These are phyloP conservation scores for Micractinium conductrix DNA, from an alignment of 139 green algal genomes.

Conservation along the genomic window DNA sequence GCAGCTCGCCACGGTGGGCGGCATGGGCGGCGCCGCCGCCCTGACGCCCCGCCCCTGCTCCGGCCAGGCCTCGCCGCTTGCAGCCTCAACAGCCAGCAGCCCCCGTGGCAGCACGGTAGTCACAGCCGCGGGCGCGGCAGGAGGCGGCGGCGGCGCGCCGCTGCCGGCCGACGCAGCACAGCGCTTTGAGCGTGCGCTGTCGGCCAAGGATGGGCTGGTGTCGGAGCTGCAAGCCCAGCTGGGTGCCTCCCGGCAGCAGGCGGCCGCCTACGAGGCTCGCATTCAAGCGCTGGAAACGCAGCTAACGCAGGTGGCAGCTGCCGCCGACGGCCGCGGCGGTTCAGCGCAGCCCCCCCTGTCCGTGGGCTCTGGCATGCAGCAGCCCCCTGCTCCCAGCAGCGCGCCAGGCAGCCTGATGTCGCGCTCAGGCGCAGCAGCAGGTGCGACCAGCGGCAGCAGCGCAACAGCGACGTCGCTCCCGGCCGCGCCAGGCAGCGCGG, in stretches of 20 bases:
- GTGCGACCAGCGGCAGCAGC: background rate
- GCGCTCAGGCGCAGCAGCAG: background rate
- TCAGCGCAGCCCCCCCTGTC: background rate
- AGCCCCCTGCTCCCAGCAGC: background rate
- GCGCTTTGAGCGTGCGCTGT: constrained; percentile 58
- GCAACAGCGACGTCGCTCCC: background rate
- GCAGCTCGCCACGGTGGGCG: background rate
- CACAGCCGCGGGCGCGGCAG: background rate
- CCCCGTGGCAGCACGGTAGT: too few species aligned
- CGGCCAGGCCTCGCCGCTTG: background rate
- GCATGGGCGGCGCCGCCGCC: background rate
- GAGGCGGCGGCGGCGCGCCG: background rate
- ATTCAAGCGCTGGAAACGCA: constrained; percentile 44
- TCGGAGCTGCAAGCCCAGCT: constrained; percentile 39
- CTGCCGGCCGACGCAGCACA: background rate
- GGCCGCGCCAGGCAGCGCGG: background rate
- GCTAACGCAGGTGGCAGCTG: constrained; percentile 17
- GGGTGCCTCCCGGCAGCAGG: constrained; percentile 2
- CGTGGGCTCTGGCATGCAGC: too few species aligned
- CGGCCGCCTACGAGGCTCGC: constrained; percentile 41
- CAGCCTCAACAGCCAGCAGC: background rate
- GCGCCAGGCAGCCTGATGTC: too few species aligned
- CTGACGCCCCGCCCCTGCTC: background rate
- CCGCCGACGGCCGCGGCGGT: constrained; percentile 1
- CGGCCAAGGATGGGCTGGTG: constrained; percentile 62